Evolutionary conservation across 2,329 filamentous ascomycete species (phyloP), one percentile per base, ranked within the genome.

Genomic region (Diaporthe nobilis): DNA sequence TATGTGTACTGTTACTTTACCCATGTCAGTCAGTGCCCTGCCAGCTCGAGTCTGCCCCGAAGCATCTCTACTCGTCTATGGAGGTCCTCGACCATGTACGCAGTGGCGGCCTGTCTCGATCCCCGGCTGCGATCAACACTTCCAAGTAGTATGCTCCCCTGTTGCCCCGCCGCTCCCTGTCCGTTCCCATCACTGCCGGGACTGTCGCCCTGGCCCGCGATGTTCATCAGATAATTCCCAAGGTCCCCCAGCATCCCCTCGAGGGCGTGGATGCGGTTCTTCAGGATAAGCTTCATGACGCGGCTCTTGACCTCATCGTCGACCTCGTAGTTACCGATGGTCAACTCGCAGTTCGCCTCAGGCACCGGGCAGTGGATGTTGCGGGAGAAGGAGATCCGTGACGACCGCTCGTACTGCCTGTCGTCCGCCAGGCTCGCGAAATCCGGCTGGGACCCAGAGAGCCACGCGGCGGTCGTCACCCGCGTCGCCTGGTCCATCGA

Each of bases 331-430:
- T 22, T 61, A 2, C 57, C 57, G 20, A 61, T 61, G 8, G 57
- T 61, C 57, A 61, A 25, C 20, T 61, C 57, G 57, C 57, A 61
- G 31, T 61, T 61, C 22, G 57, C 57, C 57, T 61, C 57, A 2
- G 57, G 57, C 57, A 61, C 57, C 6, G 57, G 57, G 17, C 57
- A 61, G 17, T 61, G 57, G 17, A 61, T 61, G 20, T 39, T 22
- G 7, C 57, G 57, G 15, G 34, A 4, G 57, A 61, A 61, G 2
- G 57, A 61, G 37, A 34, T 42, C 7, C 57, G 57, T 34, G n/a
- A 34, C 57, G 57, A 61, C 7, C 57, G 57, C 34, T 61, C 57
- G 57, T 39, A 61, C 17, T 42, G 57, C 34, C 57, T 39, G 20
- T 61, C 57, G 57, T 12, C 34, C 20, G 57, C 57, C 31, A 25